Evolutionary conservation across 306 rosid genomes (phyloP), one percentile per base, ranked within the genome.

Genomic region (Vigna trinervia): DNA sequence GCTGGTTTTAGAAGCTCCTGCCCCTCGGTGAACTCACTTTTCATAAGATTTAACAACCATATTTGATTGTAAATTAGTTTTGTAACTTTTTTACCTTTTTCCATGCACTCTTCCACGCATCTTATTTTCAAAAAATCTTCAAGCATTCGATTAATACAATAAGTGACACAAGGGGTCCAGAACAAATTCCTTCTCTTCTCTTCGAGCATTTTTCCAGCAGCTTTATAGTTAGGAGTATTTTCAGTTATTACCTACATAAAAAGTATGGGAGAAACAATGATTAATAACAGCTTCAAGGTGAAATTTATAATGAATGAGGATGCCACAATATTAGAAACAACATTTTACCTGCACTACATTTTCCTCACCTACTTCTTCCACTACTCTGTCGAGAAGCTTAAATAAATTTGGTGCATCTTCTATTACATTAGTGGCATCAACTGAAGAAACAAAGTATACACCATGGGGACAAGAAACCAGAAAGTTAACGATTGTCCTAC

Each of bases 291-390:
- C 69, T 15, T 62, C 58, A 73, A 62, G 46, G 80, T 23, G 52
- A 41, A 62, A 78, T 74, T 82, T 75, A 46, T 61, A 65, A 78
- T 60, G 62, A 73, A 61, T 76, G 77, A 69, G 59, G 73, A 67
- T 22, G 66, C 73, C 54, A 69, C 64, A 83, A 69, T 47, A 82
- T 75, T 64, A 81, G 74, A 81, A 70, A 74, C 56, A 84, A 75
- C 75, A 85, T 87, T 79, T 72, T 92, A 95, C 97, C 97, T 95
- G 97, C 76, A 90, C 93, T 23, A 95, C 91, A 81, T 92, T 88
- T 85, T 92, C 97, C 89, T 89, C 96, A 26, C 96, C 97, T 66
- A 89, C 85, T 84, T 95, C 97, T 83, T 95, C 97, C 73, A 95
- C 96, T 74, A 89, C 90, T 75, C 83, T 85, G 76, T 95, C 99